Evolutionary conservation across 2,329 filamentous ascomycete genomes (phyloP), one percentile per base, ranked within the genome.

Genomic region (Xylaria sp.): DNA sequence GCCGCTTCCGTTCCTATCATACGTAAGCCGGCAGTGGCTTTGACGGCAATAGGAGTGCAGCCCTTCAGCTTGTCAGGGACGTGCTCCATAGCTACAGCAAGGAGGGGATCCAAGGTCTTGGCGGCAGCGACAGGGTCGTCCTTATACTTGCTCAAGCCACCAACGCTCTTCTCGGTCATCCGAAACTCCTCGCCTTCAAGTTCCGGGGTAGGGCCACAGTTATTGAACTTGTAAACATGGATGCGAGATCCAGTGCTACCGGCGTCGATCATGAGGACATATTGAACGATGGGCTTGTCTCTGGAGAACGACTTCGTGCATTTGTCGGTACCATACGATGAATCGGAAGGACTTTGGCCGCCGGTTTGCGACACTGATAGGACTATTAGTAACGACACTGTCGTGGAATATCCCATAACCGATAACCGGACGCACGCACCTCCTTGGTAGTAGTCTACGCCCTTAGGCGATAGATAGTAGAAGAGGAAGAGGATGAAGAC

Each of bases 161-260:
- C 94, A 63, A 93, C 88, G 74, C 88, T 90, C 87, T 94, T 95
- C 79, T 93, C 90, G 12, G 94, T 98, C 92, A 94, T 94, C 85
- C 95, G 91, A 82, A 99, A 99, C 68, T 93, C 88, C 80, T 99
- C 96, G 78, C 90, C 85, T 83, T 99, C 96, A 60, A 99, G 88
- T 83, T 98, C 94, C 32, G 96, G 96, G n/a, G 94, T 94, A 8
- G 93, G 84, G 13, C 94, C 96, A 84, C 95, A 99, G 85, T 98
- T 98, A 87, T 98, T 98, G 89, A 98, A 99, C 80, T 94, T 93
- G 87, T 98, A 99, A 69, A 98, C 94, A 84, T 99, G 97, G 79
- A 99, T 98, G 76, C 96, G 92, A 70, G 96, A 98, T 70, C 96
- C 96, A 64, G 96, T 98, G 85, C 94, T 98, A 76, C 96, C 96